Evolutionary conservation across 2,329 filamentous ascomycete species (phyloP).

Genomic region (Fusarium drepaniforme): DNA sequence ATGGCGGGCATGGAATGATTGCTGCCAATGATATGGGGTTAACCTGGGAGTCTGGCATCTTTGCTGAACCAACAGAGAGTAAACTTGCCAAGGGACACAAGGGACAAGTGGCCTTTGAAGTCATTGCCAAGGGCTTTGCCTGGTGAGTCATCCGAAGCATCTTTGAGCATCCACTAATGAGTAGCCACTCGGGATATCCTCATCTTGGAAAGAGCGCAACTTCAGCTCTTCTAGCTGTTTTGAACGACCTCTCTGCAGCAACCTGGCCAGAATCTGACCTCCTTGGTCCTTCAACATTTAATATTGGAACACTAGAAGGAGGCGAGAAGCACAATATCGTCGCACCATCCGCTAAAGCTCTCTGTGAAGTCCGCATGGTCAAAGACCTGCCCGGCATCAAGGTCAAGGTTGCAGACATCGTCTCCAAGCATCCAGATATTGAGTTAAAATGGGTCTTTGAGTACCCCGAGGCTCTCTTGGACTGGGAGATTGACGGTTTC

Average conservation of each 20-base stretch:
- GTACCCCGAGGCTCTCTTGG: conserved; percentile 53
- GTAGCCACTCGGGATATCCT: conserved; percentile 43
- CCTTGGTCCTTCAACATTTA: conserved; percentile 54
- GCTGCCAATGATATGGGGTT: conserved; percentile 59
- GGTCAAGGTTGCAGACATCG: conserved; percentile 46
- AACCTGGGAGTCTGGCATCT: conserved; percentile 73
- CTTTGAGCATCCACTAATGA: conserved; percentile 17
- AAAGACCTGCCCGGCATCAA: conserved; percentile 51
- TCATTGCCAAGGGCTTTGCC: conserved; percentile 72
- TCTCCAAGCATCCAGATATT: conserved; percentile 48
- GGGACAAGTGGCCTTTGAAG: conserved; percentile 69
- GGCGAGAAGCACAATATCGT: conserved; percentile 56
- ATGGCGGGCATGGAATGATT: conserved; percentile 75
- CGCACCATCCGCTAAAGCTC: conserved; percentile 51
- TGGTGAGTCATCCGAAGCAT: neutral
- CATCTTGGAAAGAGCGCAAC: conserved; percentile 31
- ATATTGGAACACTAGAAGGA: conserved; percentile 54
- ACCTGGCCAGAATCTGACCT: conserved; percentile 51
- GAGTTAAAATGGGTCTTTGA: conserved; percentile 51
- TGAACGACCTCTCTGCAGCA: conserved; percentile 41
- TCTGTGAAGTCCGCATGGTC: conserved; percentile 55
- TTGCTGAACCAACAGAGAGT: conserved; percentile 80
- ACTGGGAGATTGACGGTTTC: conserved; percentile 54
- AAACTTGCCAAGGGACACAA: conserved; percentile 80
- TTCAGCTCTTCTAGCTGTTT: conserved; percentile 13